A percentile compares a stretch with the other conserved stretches of the same genome.
These are phyloP conservation scores for Ramalina peruviana DNA, from an alignment of 495 filamentous ascomycete genomes.

Conservation along the genomic window DNA sequence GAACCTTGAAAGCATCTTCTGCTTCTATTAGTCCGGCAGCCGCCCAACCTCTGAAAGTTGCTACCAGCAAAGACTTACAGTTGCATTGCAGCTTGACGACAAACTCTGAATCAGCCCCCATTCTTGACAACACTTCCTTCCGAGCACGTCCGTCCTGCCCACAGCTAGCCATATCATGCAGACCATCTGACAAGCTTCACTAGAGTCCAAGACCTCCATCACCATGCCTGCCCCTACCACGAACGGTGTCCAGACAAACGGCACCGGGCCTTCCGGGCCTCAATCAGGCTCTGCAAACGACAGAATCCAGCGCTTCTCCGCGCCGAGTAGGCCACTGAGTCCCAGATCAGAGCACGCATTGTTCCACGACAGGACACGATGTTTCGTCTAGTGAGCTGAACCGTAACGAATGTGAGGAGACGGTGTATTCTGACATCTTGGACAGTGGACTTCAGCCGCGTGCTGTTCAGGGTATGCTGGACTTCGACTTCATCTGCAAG, in stretches of 20 bases:
- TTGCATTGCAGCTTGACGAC: background rate
- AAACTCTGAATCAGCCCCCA: background rate
- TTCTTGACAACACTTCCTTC: constrained; percentile 1
- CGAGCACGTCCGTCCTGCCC: constrained; percentile 16
- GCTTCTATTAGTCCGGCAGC: too few relatives aligned
- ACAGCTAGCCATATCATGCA: background rate
- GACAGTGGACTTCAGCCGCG: constrained; percentile 84
- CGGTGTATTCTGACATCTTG: constrained; percentile 5
- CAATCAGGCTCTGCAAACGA: constrained; percentile 63
- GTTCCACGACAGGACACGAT: constrained; percentile 98
- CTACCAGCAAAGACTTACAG: background rate
- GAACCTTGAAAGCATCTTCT: too few relatives aligned
- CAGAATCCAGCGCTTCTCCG: constrained; percentile 92
- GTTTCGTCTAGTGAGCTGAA: constrained; percentile 79
- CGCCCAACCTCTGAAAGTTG: too few relatives aligned
- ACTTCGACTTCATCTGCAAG: constrained; percentile 99
- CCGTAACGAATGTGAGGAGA: background rate
- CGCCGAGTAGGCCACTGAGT: constrained; percentile 83
- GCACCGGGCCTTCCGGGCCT: constrained; percentile 14
- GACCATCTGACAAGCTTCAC: background rate
- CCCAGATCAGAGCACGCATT: constrained; percentile 71
- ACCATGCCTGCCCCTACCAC: constrained; percentile 36
- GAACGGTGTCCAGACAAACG: constrained; percentile 19
- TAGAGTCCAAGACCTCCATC: constrained; percentile 7
- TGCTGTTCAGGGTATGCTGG: constrained; percentile 98